phyloP scores from a whole-genome alignment of 1,284 basidiomycete species.

The Cutaneotrichosporon cutaneum region DNA sequence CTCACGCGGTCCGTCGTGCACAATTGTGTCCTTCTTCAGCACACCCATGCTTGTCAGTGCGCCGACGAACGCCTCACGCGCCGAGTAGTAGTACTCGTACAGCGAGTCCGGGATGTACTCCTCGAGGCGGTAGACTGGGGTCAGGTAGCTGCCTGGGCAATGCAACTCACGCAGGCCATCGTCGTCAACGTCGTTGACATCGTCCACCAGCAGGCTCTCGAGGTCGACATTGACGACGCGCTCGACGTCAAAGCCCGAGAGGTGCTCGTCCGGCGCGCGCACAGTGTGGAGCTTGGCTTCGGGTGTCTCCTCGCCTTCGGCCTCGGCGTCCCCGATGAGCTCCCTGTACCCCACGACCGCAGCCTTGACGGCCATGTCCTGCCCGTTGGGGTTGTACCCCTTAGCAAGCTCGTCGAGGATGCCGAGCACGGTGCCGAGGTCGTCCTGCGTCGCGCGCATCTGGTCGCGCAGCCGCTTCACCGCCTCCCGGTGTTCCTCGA shows the following conservation, averaged over 20 bases:
- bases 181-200: slow-evolving; percentile 20
- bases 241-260: slow-evolving; percentile 21
- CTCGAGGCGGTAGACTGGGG: slow-evolving; percentile 75
- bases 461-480: slow-evolving; percentile 72
- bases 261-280: slow-evolving; percentile 20
- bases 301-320: slow-evolving; percentile 37
- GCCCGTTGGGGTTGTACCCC: slow-evolving; percentile 95
- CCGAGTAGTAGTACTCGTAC: slow-evolving; percentile 69
- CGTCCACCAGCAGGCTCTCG: slow-evolving; percentile 17
- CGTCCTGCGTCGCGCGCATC: slow-evolving; percentile 54
- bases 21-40: slow-evolving; percentile 22
- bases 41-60: slow-evolving; percentile 49
- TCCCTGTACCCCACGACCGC: slow-evolving; percentile 92
- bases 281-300: slow-evolving; percentile 17
- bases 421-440: slow-evolving; percentile 45
- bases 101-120: slow-evolving; percentile 84
- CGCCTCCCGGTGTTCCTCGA: slow-evolving; percentile 70
- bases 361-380: slow-evolving; percentile 95
- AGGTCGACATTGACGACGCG: slow-evolving; percentile 17
- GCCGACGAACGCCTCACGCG: slow-evolving; percentile 65
- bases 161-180: slow-evolving; percentile 33
- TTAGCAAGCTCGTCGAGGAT: slow-evolving; percentile 77
- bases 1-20: slow-evolving; percentile 43
- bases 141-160: too few species aligned
- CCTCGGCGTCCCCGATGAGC: slow-evolving; percentile 58